These are phyloP conservation scores for Boletus fagicola DNA, from an alignment of 768 basidiomycete species.

Conservation along the genomic window DNA sequence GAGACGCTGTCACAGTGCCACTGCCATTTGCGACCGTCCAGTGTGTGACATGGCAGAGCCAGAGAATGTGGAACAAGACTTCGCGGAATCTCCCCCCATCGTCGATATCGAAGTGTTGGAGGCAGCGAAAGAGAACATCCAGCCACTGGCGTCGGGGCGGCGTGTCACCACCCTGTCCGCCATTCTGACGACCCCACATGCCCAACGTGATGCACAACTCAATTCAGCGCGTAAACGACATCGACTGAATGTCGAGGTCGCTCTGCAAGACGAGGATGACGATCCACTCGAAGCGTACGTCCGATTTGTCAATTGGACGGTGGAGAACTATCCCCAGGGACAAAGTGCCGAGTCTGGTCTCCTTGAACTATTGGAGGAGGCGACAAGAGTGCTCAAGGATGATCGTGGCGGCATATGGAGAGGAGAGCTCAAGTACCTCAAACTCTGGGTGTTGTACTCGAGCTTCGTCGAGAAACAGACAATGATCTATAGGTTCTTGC, in stretches of 20 bases:
- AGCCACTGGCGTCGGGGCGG: conserved; percentile 76
- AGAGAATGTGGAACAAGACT: conserved; percentile 38
- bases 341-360: conserved; percentile 86
- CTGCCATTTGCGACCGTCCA: neutral
- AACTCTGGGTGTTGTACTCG: conserved; percentile 93
- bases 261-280: conserved; percentile 72
- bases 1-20: neutral
- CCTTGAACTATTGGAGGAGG: conserved; percentile 90
- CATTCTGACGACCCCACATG: conserved; percentile 73
- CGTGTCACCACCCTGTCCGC: conserved; percentile 75
- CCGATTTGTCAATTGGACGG: conserved; percentile 84
- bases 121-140: conserved; percentile 85
- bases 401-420: conserved; percentile 72
- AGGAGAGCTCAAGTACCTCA: conserved; percentile 82
- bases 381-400: conserved; percentile 81
- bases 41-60: conserved; percentile 19
- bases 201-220: conserved; percentile 69
- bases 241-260: conserved; percentile 69
- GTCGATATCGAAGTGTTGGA: conserved; percentile 82
- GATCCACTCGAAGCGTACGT: conserved; percentile 85
- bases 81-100: conserved; percentile 43
- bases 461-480: conserved; percentile 87
- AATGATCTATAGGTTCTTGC: conserved; percentile 85
- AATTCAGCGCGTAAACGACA: conserved; percentile 62
- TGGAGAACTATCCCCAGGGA: conserved; percentile 94